Evolutionary conservation across 2,329 filamentous ascomycete genomes (phyloP), one percentile per base, ranked within the genome.

Genomic region (Moelleriella libera): DNA sequence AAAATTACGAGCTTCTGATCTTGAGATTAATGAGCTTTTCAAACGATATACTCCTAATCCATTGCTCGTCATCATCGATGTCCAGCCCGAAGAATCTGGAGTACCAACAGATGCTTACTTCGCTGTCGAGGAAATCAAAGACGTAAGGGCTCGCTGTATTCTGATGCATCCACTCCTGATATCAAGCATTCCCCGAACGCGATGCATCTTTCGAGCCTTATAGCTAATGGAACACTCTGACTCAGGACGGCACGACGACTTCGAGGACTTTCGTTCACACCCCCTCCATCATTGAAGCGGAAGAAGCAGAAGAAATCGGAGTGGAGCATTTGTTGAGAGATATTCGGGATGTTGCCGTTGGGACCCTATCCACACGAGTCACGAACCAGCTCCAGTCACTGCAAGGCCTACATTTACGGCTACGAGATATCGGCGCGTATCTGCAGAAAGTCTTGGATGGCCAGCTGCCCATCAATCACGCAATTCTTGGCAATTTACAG

Each of bases 1-100:
- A 40, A 98, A 97, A 75, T 76, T 98, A 60, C 82, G 92, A 63
- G 90, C 89, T 48, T 96, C 92, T 43, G 92, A 98, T 74, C 72
- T 98, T 56, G 87, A 97, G 71, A 95, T 98, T 82, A 98, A 98
- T 70, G 92, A 98, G 71, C 80, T 98, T 50, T 97, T 98, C 80
- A 98, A 98, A 76, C 81, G 89, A 72, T 98, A 98, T 72, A 96
- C 89, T 47, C 88, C 92, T 21, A 94, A 97, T 62, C 92, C 92
- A 45, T 74, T 98, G 56, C 78, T 98, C 47, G 90, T 97, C 63
- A 98, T 98, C 67, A 89, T 98, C 57, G 92, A 98, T 63, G 92
- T 98, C 52, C 90, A 97, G 68, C 90, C 92, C 29, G 96, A 96
- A 70, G 90, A 97, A 68, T 86, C 94, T 21, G 92, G 92, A 51